A percentile compares a stretch with the other conserved stretches of the same genome.
phyloP scores from a whole-genome alignment of 2,329 filamentous ascomycete genomes.

The Penicillium italicum region DNA sequence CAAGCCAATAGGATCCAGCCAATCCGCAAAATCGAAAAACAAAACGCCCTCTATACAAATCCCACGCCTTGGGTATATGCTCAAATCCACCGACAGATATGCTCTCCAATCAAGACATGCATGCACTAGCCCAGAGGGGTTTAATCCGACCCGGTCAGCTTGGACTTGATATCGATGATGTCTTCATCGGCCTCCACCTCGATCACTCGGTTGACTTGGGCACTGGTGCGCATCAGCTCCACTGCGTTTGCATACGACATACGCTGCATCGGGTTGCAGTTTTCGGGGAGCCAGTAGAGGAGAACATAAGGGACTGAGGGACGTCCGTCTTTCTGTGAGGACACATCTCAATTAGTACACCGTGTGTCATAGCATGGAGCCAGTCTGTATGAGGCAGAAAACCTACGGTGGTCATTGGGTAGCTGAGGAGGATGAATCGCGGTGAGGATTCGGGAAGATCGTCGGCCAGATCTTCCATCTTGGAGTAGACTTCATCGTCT shows the following conservation, averaged over 20 bases:
- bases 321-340: slow-evolving; percentile 68
- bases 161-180: slow-evolving; percentile 72
- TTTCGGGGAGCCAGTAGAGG: slow-evolving; percentile 89
- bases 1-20: slow-evolving; percentile 4
- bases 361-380: neutral
- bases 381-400: neutral
- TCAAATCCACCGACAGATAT: neutral
- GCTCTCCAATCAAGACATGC: neutral
- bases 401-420: slow-evolving; percentile 78
- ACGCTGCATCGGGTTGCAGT: slow-evolving; percentile 78
- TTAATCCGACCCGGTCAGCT: slow-evolving; percentile 44
- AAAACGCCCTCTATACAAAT: slow-evolving; percentile 3
- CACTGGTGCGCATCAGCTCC: slow-evolving; percentile 89
- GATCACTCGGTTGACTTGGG: slow-evolving; percentile 82
- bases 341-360: neutral
- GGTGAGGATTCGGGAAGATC: slow-evolving; percentile 91
- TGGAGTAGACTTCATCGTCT: slow-evolving; percentile 75
- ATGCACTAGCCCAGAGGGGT: neutral
- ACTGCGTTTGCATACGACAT: slow-evolving; percentile 97
- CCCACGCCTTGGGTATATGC: slow-evolving; percentile 3
- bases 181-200: slow-evolving; percentile 81
- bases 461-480: slow-evolving; percentile 75
- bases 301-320: slow-evolving; percentile 89
- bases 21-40: neutral
- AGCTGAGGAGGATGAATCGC: slow-evolving; percentile 83